Conservation (phyloP, 2,329 filamentous ascomycete species). For the Leptographium radiaticola region DNA sequence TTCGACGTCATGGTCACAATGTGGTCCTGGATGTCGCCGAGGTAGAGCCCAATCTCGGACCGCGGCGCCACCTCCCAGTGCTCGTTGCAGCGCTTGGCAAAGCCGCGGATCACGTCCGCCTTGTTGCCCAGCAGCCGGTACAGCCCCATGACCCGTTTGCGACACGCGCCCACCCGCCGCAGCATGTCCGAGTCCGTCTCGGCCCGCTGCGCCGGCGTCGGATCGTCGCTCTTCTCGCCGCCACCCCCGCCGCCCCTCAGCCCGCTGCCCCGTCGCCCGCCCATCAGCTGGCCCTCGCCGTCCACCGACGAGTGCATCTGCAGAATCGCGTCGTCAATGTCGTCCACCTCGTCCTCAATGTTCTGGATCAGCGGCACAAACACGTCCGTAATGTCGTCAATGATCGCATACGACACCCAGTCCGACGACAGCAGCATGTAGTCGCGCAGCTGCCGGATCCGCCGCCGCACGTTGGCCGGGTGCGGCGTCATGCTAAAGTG, state of each 20-base stretch:
- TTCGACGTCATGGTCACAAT: constrained; percentile 99
- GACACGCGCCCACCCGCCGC: constrained; percentile 78
- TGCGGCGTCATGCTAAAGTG: constrained; percentile 96
- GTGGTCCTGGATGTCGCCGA: constrained; percentile 97
- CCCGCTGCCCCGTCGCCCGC: not conserved
- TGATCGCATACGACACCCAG: constrained; percentile 97
- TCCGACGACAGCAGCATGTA: constrained; percentile 88
- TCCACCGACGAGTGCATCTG: constrained; percentile 53
- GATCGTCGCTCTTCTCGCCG: constrained; percentile 24
- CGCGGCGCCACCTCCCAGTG: constrained; percentile 92
- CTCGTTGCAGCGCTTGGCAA: constrained; percentile 96
- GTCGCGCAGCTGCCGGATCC: constrained; percentile 86
- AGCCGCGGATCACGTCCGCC: constrained; percentile 97
- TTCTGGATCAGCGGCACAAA: constrained; percentile 85
- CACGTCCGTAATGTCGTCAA: constrained; percentile 95
- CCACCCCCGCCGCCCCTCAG: not conserved
- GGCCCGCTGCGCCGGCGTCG: constrained; percentile 16
- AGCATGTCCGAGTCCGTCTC: constrained; percentile 50
- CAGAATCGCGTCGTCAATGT: constrained; percentile 88
- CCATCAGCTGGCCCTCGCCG: not conserved
- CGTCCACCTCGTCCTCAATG: constrained; percentile 93
- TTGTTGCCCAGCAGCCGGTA: constrained; percentile 92
- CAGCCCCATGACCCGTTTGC: constrained; percentile 94
- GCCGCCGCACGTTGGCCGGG: constrained; percentile 84
- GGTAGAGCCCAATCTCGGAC: constrained; percentile 91